Percentiles rank a stretch among this genome's conserved stretches.
These are phyloP conservation scores for Globisporangium canariense DNA, from an alignment of 352 stramenopile species.

Conservation along the genomic window DNA sequence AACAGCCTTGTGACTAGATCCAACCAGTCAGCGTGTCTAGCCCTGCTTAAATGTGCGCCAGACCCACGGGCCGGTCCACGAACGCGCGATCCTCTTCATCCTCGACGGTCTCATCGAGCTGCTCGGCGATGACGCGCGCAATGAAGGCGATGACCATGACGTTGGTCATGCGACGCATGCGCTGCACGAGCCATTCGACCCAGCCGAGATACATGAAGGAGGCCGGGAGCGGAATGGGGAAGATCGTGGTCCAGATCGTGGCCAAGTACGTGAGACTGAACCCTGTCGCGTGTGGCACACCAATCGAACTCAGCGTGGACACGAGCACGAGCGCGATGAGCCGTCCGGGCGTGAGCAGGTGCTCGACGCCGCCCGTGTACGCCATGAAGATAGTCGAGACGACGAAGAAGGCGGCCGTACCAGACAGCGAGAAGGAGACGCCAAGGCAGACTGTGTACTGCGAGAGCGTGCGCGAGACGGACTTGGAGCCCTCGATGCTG, in stretches of 20 bases:
- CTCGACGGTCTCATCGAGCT: slow-evolving; percentile 67
- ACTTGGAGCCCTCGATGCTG: slow-evolving; percentile 53
- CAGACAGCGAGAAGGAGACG: slow-evolving; percentile 46
- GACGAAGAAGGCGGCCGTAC: slow-evolving; percentile 51
- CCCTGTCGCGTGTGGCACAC: slow-evolving; percentile 32
- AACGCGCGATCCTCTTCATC: slow-evolving; percentile 60
- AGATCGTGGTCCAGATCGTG: slow-evolving; percentile 54
- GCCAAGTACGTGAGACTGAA: slow-evolving; percentile 43
- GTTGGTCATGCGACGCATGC: slow-evolving; percentile 58
- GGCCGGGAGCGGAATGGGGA: slow-evolving; percentile 30
- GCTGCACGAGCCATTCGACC: slow-evolving; percentile 55
- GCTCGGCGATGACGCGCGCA: slow-evolving; percentile 61
- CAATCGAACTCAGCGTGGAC: slow-evolving; percentile 51
- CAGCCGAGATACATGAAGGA: slow-evolving; percentile 40
- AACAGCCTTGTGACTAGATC: not conserved
- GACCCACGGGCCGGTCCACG: slow-evolving; percentile 32
- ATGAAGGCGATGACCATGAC: slow-evolving; percentile 64
- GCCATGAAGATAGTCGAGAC: slow-evolving; percentile 58
- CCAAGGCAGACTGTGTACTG: slow-evolving; percentile 58
- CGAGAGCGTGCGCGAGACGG: slow-evolving; percentile 59
- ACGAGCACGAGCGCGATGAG: slow-evolving; percentile 42
- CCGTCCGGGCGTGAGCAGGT: slow-evolving; percentile 35
- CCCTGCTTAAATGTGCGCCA: slow-evolving; percentile 20
- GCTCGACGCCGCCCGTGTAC: slow-evolving; percentile 41
- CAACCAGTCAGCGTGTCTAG: too few relatives aligned